These are phyloP conservation scores for Trifolium dubium DNA, from an alignment of 306 rosid species.

Conservation along the genomic window DNA sequence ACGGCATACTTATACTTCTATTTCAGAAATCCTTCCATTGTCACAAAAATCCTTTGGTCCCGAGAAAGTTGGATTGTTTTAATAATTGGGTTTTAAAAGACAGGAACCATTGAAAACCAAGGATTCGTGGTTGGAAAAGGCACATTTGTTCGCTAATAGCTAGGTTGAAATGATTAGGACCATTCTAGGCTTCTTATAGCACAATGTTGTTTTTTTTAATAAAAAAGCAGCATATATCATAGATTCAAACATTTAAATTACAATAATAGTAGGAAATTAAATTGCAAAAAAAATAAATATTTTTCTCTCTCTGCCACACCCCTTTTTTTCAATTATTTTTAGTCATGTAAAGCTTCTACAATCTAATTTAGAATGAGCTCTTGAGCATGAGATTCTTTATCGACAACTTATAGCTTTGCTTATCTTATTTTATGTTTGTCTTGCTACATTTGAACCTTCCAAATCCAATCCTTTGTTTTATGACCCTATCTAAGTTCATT, in stretches of 20 bases:
- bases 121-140: neutral
- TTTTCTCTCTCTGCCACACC: neutral
- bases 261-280: neutral
- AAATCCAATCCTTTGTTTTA: conserved; percentile 37
- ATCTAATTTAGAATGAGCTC: conserved; percentile 26
- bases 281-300: neutral
- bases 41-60: neutral
- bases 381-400: conserved; percentile 21
- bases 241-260: conserved; percentile 15
- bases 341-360: conserved; percentile 7
- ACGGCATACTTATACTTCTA: neutral
- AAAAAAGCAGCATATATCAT: neutral
- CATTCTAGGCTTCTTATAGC: neutral
- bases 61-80: conserved; percentile 1
- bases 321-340: neutral
- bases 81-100: conserved; percentile 15
- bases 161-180: conserved; percentile 21
- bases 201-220: neutral
- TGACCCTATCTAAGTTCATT: conserved; percentile 33
- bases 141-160: neutral
- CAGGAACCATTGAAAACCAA: neutral
- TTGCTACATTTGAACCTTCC: conserved; percentile 12
- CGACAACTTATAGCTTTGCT: conserved; percentile 6
- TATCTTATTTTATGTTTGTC: conserved; percentile 29
- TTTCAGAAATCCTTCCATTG: neutral